These are phyloP conservation scores for Cryptococcus sp. DNA, from an alignment of 1,284 basidiomycete species.

Conservation along the genomic window DNA sequence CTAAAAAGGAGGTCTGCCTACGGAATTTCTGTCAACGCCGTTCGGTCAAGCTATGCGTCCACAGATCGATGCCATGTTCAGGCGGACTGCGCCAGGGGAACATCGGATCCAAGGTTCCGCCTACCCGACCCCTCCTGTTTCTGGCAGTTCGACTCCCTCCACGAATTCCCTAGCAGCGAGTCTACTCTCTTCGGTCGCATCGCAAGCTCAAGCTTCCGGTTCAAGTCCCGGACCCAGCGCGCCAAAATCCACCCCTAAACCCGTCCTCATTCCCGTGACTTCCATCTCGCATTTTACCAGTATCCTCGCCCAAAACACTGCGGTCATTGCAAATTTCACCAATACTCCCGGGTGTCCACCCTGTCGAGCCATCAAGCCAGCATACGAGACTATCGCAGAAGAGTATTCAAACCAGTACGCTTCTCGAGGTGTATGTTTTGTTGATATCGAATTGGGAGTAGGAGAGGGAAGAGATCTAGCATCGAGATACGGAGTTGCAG, in stretches of 20 bases:
- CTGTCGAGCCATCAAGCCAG: slow-evolving; percentile 61
- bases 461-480: slow-evolving; percentile 62
- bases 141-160: slow-evolving; percentile 43
- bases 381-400: slow-evolving; percentile 52
- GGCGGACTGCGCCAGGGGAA: slow-evolving; percentile 51
- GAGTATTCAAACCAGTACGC: slow-evolving; percentile 28
- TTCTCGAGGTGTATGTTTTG: slow-evolving; percentile 54
- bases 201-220: slow-evolving; percentile 48
- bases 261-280: slow-evolving; percentile 56
- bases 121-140: slow-evolving; percentile 47
- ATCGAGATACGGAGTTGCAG: slow-evolving; percentile 62
- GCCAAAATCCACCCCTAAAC: slow-evolving; percentile 30
- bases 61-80: slow-evolving; percentile 82
- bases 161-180: slow-evolving; percentile 56
- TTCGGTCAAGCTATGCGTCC: slow-evolving; percentile 81
- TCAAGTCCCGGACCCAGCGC: slow-evolving; percentile 47
- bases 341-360: slow-evolving; percentile 62
- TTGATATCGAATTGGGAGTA: slow-evolving; percentile 71
- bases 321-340: slow-evolving; percentile 60
- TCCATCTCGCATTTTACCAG: slow-evolving; percentile 56
- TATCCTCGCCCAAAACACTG: slow-evolving; percentile 54
- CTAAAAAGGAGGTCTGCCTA: slow-evolving; percentile 63
- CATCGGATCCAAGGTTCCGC: slow-evolving; percentile 23
- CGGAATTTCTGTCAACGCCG: slow-evolving; percentile 83
- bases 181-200: slow-evolving; percentile 62